Base-by-base conservation (phyloP, 306 rosid species). In the Dryas drummondii region DNA sequence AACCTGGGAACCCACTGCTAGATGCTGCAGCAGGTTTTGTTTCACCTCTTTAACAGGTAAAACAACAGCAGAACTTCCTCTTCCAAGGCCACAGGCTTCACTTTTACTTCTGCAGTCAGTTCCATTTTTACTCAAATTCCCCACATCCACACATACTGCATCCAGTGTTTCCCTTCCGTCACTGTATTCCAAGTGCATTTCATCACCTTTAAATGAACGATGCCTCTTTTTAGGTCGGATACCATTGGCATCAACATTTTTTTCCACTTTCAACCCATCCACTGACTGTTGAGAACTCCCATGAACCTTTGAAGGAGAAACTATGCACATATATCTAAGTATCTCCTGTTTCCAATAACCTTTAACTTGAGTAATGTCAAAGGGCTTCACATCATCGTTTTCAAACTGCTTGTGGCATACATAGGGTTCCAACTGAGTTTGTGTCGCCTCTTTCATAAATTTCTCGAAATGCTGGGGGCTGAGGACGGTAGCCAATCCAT, bases 271-370 rank as follows among this genome's bases (percentile, higher is more conserved):
- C 70, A 68, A 76, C 75, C 58, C 72, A 51, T 82, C 84, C 48
- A 66, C 85, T 6, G 87, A 84, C 47, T 74, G 91, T 68, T 80
- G 82, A 6, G 90, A 80, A 68, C 73, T 70, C 26, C 85, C 87
- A 53, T 27, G 65, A 47, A 80, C 80, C 71, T 83, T 86, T 0
- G 85, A 87, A 22, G 88, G 83, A 50, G 82, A 74, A 50, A 59
- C 74, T 26, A 87, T 58, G 70, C 64, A 76, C 89, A 94, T 80
- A 66, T 78, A 82, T 71, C 89, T 83, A 66, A 94, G 89, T 57
- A 94, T 87, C 76, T 88, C 89, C 82, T 94, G 98, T 72, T 81
- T 90, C 98, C 96, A 86, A 56, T 94, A 94, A 77, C 98, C 97
- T 79, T 82, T 79, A 68, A 94, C 80, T 63, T 86, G 94, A 56